Base-by-base conservation (phyloP, 345 rosid species). In the Triadica sebifera region DNA sequence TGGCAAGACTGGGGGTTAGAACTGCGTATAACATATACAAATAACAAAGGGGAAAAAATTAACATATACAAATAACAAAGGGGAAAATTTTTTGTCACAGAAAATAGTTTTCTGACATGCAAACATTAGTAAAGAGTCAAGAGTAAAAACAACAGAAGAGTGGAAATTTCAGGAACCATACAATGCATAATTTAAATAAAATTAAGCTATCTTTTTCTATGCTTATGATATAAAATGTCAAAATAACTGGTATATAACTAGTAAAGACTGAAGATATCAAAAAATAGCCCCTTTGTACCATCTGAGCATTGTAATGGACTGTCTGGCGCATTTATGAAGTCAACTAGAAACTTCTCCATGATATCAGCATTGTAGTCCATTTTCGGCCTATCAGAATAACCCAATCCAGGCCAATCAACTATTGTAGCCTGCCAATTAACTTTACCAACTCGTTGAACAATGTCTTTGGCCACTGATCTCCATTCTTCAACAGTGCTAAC, bases 381-480 rank as follows among this genome's bases (percentile, higher is more conserved):
- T 83, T 90, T 94, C 8, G 87, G 89, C 76, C 88, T 81, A 69
- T 86, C 92, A 41, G 98, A 91, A 79, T 80, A 91, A 67, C 98
- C 98, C 84, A 94, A 85, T 71, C 96, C 98, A 24, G 96, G 98
- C 98, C 98, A 94, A 77, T 94, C 98, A 67, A 92, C 89, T 79
- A 94, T 86, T 19, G 89, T 89, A 25, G 96, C 91, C 45, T 89
- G 89, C 94, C 91, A 92, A 66, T 87, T 89, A 72, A 81, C 64
- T 63, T 78, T 76, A 41, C 88, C 83, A 43, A 19, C 84, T 67
- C 85, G 87, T 72, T 85, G 83, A 66, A 89, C 92, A 56, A 94
- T 88, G 84, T 88, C 85, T 74, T 70, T 77, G 64, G 98, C 98
- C 38, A 90, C 98, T 46, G 83, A 82, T 86, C 97, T 92, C 98